phyloP scores from a whole-genome alignment of 2,329 filamentous ascomycete species.

The Cercospora sojina region DNA sequence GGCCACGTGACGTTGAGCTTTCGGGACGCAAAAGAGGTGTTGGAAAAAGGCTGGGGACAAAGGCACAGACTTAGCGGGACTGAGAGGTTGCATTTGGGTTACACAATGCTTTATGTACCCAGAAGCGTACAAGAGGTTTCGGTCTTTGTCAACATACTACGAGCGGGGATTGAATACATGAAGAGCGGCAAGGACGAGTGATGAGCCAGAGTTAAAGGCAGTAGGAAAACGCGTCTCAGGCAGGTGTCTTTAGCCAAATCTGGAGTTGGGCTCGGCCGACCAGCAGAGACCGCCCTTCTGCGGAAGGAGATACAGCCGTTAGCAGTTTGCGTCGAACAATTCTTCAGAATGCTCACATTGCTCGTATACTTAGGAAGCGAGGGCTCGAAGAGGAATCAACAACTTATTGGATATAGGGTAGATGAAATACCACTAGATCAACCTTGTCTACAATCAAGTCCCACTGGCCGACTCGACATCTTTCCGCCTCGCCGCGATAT shows the following conservation, averaged over 20 bases:
- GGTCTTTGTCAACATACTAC: slow-evolving; percentile 8
- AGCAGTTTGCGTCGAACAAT: too few species aligned
- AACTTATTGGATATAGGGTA: background rate
- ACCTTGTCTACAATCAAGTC: background rate
- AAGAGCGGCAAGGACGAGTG: background rate
- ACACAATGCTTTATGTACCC: slow-evolving; percentile 23
- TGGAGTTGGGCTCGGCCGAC: too few species aligned
- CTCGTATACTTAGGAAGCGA: too few species aligned
- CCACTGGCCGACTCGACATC: too few species aligned
- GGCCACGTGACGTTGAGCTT: slow-evolving; percentile 22
- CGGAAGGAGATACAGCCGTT: too few species aligned
- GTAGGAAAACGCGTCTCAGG: background rate
- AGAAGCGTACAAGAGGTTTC: slow-evolving; percentile 12
- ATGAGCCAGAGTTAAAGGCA: background rate
- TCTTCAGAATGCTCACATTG: too few species aligned
- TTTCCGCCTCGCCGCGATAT: too few species aligned
- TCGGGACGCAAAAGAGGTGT: slow-evolving; percentile 16
- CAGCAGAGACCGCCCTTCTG: too few species aligned
- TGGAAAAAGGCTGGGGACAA: slow-evolving; percentile 21
- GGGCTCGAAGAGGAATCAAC: background rate
- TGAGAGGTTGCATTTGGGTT: slow-evolving; percentile 16
- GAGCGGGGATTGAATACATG: slow-evolving; percentile 22
- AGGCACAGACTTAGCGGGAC: slow-evolving; percentile 20
- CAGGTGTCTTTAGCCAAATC: background rate
- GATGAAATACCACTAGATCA: background rate